Base-by-base conservation (phyloP, 2,329 filamentous ascomycete genomes). In the Cladobotryum protrusum region DNA sequence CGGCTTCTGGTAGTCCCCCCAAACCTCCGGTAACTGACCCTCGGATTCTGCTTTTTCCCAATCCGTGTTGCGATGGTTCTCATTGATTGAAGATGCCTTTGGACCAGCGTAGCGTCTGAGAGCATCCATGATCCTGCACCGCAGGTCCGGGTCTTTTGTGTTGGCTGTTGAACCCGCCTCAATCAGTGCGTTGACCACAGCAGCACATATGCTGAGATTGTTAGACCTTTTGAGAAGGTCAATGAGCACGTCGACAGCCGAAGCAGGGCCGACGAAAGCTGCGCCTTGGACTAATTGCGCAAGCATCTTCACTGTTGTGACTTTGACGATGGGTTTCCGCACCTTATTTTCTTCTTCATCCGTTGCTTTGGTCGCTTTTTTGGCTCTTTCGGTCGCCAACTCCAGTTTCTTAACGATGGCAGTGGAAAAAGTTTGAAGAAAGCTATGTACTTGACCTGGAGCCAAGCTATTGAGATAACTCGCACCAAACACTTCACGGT, bases 301-400 rank as follows among this genome's bases (percentile, higher is more conserved):
- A n/a, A 70, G 56, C 62, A 70, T 67, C 45, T 70, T 68, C 45
- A 70, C 57, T 0, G 66, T 70, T 1, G 62, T 65, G 5, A 70
- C 57, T 48, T 68, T 69, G 45, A 70, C 56, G 3, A 55, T 47
- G 2, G 62, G 57, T 29, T 29, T 29, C 24, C 2, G 6, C 2
- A 39, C 35, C 19, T 19, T 54, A 17, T 3, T 54, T 46, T 1
- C 35, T 45, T 5, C 14, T 9, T 5, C 14, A 15, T 45, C n/a
- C 4, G 24, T 3, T 11, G 7, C 24, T 2, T 8, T 29, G 24
- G 24, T 5, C 12, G 34, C 18, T 3, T 44, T n/a, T 11, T 18
- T 7, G 7, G 8, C 35, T 12, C 15, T 20, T 8, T 35, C 32
- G 3, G n/a, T 34, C 42, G 61, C 61, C 17, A 61, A 49, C 13